Evolutionary conservation across 2,329 filamentous ascomycete species (phyloP).

Genomic region (Fusarium vanettenii): DNA sequence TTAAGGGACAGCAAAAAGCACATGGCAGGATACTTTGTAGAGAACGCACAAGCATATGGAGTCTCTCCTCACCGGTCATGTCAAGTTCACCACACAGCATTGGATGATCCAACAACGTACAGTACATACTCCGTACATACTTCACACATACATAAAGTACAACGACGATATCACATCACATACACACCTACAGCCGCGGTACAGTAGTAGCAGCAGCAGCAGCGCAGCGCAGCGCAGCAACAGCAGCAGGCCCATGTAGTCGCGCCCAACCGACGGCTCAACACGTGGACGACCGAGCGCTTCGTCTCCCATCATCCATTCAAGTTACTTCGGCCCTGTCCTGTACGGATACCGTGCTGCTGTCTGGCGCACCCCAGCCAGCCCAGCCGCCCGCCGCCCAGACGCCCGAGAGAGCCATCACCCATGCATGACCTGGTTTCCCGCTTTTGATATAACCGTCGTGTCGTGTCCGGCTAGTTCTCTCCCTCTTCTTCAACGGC

Average conservation of each 20-base stretch:
- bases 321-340: conserved; percentile 9
- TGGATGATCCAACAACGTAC: conserved; percentile 10
- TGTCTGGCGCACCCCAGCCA: conserved; percentile 4
- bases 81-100: conserved; percentile 10
- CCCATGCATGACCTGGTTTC: conserved; percentile 30
- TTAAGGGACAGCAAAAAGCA: background rate
- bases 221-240: background rate
- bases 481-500: conserved; percentile 6
- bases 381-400: conserved; percentile 30
- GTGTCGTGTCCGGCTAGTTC: conserved; percentile 32
- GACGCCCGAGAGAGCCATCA: conserved; percentile 20
- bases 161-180: conserved; percentile 18
- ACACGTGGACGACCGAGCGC: conserved; percentile 44
- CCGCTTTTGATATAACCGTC: conserved; percentile 40
- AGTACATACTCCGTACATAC: conserved; percentile 22
- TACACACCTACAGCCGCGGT: conserved; percentile 31
- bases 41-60: conserved; percentile 11
- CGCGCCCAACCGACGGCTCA: conserved; percentile 42
- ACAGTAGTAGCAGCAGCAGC: conserved; percentile 12
- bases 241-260: conserved; percentile 34
- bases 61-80: conserved; percentile 14
- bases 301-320: conserved; percentile 30
- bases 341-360: conserved; percentile 1
- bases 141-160: conserved; percentile 19
- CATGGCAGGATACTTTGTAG: background rate